Evolutionary conservation across 2,329 filamentous ascomycete genomes (phyloP).

Genomic region (Fusarium mundagurra): DNA sequence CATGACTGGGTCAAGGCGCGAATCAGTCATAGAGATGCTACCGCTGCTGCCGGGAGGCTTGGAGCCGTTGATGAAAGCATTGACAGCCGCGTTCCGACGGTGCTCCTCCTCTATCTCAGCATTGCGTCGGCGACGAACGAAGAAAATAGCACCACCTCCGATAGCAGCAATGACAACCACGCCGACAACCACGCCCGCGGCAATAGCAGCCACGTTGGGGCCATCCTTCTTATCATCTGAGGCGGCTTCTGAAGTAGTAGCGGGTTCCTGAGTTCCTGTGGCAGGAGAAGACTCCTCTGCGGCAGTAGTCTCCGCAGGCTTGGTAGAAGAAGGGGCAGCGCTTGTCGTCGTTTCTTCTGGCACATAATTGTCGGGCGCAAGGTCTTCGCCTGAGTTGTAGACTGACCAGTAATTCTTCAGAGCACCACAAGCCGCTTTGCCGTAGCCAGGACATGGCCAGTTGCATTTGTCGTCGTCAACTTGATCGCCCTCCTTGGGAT

Average conservation of each 20-base stretch:
- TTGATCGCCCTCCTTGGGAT: conserved; percentile 68
- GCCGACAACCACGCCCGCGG: conserved; percentile 87
- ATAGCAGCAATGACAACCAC: conserved; percentile 75
- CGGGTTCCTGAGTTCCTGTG: conserved; percentile 28
- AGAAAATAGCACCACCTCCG: conserved; percentile 76
- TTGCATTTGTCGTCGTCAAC: conserved; percentile 70
- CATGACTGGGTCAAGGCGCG: conserved; percentile 87
- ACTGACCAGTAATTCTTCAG: too few species aligned
- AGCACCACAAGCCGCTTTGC: too few species aligned
- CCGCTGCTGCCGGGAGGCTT: conserved; percentile 72
- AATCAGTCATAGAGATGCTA: conserved; percentile 78
- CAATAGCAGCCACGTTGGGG: conserved; percentile 84
- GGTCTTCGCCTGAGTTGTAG: too few species aligned
- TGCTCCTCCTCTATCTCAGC: conserved; percentile 85
- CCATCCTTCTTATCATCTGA: conserved; percentile 44
- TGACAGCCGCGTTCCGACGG: conserved; percentile 81
- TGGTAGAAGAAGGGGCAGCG: conserved; percentile 41
- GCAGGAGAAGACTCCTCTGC: background rate
- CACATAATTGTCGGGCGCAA: too few species aligned
- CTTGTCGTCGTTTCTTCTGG: background rate
- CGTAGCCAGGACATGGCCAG: conserved; percentile 65
- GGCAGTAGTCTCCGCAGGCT: conserved; percentile 34
- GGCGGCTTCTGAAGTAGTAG: background rate
- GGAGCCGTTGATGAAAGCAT: conserved; percentile 74
- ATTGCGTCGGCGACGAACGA: conserved; percentile 78